Conservation (phyloP, 768 basidiomycete genomes). For the Pleurotus tuoliensis region DNA sequence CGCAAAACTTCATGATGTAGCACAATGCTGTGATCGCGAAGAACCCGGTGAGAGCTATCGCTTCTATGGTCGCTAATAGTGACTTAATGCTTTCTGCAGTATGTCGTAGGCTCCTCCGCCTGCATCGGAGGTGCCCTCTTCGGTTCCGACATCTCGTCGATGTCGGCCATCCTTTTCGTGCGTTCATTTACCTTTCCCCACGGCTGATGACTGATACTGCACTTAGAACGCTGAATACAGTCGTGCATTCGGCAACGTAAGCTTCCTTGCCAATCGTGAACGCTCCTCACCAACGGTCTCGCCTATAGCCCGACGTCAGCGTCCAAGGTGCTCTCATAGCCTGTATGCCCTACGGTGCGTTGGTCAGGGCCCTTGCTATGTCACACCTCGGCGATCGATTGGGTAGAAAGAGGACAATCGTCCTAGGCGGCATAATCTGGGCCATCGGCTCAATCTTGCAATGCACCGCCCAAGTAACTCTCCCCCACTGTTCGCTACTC, state of each 20-base stretch:
- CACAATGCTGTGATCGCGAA: constrained; percentile 53
- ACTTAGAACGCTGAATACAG: constrained; percentile 36
- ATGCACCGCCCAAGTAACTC: constrained; percentile 46
- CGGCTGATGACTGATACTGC: neutral
- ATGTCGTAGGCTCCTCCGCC: constrained; percentile 75
- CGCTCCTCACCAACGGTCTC: too few relatives aligned
- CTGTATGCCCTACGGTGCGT: constrained; percentile 74
- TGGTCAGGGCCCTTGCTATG: constrained; percentile 63
- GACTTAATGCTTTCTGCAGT: constrained; percentile 33
- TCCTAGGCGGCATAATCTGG: constrained; percentile 67
- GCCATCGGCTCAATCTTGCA: constrained; percentile 69
- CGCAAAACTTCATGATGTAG: constrained; percentile 19
- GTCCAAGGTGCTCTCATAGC: constrained; percentile 75
- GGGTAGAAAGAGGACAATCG: constrained; percentile 64
- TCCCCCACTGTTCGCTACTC: neutral
- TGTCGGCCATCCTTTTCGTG: constrained; percentile 70
- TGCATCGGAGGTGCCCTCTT: constrained; percentile 80
- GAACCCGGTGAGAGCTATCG: constrained; percentile 41
- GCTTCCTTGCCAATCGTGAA: constrained; percentile 5
- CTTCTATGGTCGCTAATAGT: neutral
- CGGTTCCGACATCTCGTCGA: constrained; percentile 79
- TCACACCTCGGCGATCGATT: constrained; percentile 58
- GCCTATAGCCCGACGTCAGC: constrained; percentile 36
- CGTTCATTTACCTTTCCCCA: constrained; percentile 9
- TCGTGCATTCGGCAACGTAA: constrained; percentile 30